Base-by-base conservation (phyloP, 441 rosid genomes). In the Mallotus japonicus region DNA sequence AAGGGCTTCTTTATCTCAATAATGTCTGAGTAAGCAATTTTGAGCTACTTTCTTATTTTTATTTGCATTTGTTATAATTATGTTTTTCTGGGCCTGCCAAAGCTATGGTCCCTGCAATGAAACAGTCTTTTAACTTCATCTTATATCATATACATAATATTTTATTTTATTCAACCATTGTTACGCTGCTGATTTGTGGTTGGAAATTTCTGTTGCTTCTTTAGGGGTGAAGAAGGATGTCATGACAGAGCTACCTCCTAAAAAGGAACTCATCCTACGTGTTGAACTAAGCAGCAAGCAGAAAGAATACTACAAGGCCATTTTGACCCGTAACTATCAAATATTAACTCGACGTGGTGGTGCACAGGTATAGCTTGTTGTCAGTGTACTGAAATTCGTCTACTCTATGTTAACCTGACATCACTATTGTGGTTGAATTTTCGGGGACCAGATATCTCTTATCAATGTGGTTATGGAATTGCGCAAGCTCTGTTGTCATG, bases 401-500 rank as follows among this genome's bases (percentile, higher is more conserved):
- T 77, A 64, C 22, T 61, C 65, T 37, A 70, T 69, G 34, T 75
- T 54, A 65, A 72, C 67, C 77, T 78, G 65, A 72, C 62, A n/a
- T 81, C 34, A 58, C 69, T 42, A 62, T 64, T 65, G 62, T 82
- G 69, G 62, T 77, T 76, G 65, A 69, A 60, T 73, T 16, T 78
- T 73, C 62, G 28, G 63, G 85, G 61, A 67, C 71, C 90, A 96
- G 98, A 87, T 96, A 74, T 90, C 97, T 78, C 93, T 93, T 65
- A 96, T 87, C 67, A 96, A 96, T 65, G 97, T 96, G 78, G 96
- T 96, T 78, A 96, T 93, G 99, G 98, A 96, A 80, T 76, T 93
- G 87, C 93, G 99, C 76, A 96, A 96, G 85, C 96, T 96, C 69
- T 96, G 98, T 80, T 96, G 99, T 83, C 99, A 96, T 89, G 91